Base-by-base conservation (phyloP, 2,329 filamentous ascomycete genomes). In the Botryotinia narcissicola region DNA sequence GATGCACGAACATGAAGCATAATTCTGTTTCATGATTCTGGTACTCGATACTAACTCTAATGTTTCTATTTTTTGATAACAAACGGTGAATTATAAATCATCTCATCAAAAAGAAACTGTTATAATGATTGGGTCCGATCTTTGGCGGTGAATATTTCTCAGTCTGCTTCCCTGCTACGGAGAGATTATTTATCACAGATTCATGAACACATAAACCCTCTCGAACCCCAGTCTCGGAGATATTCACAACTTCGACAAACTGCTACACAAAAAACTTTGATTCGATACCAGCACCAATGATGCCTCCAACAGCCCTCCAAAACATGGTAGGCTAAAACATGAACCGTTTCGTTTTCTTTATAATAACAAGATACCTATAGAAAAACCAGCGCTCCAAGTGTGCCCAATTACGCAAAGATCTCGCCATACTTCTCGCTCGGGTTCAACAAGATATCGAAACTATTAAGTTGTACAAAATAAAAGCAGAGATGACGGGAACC, bases 161-260 rank as follows among this genome's bases (percentile, higher is more conserved):
- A 5, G 1, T 16, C 22, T 0, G 4, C 20, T 37, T 40, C 2
- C 8, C 7, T 51, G 2, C 10, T 12, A 14, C 14, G 5, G 0
- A 51, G 25, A 51, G 25, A 14, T 1, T 3, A 12, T n/a, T 4
- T 8, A 37, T 40, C 22, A 37, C 25, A 37, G 6, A 61, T 37
- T 10, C 7, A 25, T 7, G 25, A 61, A 16, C 20, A 59, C 32
- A 60, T 16, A 35, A 35, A 35, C 9, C 9, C 9, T 25, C 4
- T 37, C 8, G 0, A 37, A 7, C 22, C 22, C 59, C n/a, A 16
- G 35, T 7, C 10, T 12, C 6, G 3, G 16, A 61, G 9, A 1
- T 61, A 32, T 40, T 14, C 22, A 4, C 10, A 61, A 61, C 5
- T 14, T 40, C 9, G 4, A 40, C 6, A 18, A n/a, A 20, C 14